phyloP scores from a whole-genome alignment of 495 filamentous ascomycete genomes.

The Ramalina peruviana region DNA sequence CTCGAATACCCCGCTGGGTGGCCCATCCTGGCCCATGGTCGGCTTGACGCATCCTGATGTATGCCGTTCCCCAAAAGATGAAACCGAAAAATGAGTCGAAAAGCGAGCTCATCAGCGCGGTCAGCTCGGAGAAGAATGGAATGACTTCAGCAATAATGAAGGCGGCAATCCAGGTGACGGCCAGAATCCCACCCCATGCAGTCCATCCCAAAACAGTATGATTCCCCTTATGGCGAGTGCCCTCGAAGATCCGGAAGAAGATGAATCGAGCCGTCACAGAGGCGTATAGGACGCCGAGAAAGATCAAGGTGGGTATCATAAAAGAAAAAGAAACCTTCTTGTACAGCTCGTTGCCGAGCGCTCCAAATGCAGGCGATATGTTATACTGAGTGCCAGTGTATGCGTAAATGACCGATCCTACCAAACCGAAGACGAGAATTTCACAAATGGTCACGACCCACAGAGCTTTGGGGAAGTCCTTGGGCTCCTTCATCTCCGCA shows the following conservation, averaged over 20 bases:
- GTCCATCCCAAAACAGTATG: constrained; percentile 76
- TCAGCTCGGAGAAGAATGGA: constrained; percentile 74
- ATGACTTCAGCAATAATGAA: constrained; percentile 83
- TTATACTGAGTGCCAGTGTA: constrained; percentile 80
- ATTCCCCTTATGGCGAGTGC: constrained; percentile 57
- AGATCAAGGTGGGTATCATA: constrained; percentile 86
- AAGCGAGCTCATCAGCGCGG: constrained; percentile 75
- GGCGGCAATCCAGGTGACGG: constrained; percentile 56
- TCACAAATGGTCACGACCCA: constrained; percentile 79
- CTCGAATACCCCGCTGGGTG: constrained; percentile 42
- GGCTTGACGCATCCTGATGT: constrained; percentile 62
- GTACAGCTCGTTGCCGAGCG: constrained; percentile 51
- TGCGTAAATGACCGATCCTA: constrained; percentile 61
- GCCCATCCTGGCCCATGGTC: constrained; percentile 51
- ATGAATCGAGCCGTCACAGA: constrained; percentile 78
- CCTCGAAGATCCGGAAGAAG: constrained; percentile 71
- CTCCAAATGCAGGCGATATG: constrained; percentile 68
- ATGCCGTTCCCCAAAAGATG: constrained; percentile 87
- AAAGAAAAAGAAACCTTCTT: constrained; percentile 81
- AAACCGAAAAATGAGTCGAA: constrained; percentile 92
- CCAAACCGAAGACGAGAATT: constrained; percentile 64
- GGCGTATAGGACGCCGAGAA: constrained; percentile 76
- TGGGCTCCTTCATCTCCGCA: constrained; percentile 77
- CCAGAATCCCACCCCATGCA: constrained; percentile 61
- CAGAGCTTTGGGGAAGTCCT: constrained; percentile 78